phyloP scores from a whole-genome alignment of 2,329 filamentous ascomycete genomes.

The Penicillium concentricum region DNA sequence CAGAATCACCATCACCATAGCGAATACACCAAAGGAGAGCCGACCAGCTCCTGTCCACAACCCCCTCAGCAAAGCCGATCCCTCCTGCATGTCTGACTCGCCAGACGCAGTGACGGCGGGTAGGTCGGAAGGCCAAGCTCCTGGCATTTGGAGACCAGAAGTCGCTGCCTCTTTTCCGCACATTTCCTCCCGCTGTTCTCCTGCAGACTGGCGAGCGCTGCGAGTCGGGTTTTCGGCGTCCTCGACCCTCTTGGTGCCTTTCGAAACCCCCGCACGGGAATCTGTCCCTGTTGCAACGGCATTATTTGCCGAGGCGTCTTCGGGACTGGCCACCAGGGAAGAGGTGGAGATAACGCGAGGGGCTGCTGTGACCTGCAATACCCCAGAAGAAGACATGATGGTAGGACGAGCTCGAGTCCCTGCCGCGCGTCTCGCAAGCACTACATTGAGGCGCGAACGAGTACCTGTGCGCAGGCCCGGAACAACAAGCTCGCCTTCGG shows the following conservation, averaged over 20 bases:
- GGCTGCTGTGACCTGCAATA: slow-evolving; percentile 2
- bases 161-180: neutral
- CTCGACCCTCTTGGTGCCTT: neutral
- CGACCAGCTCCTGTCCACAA: neutral
- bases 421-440: neutral
- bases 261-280: slow-evolving; percentile 9
- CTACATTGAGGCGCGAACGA: neutral
- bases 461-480: neutral
- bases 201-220: neutral
- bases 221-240: neutral
- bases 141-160: slow-evolving; percentile 2
- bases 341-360: neutral
- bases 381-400: neutral
- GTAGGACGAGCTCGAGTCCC: neutral
- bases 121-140: neutral
- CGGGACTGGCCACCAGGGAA: neutral
- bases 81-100: neutral
- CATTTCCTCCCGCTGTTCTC: neutral
- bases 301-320: slow-evolving; percentile 1
- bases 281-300: slow-evolving; percentile 2
- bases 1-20: neutral
- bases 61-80: neutral
- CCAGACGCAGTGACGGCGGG: neutral
- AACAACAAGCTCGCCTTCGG: neutral
- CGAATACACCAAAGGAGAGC: neutral